Percentiles rank a stretch among this genome's conserved stretches.
Conservation (phyloP, 169 alveolate genomes). For the Cryptosporidium muris region DNA sequence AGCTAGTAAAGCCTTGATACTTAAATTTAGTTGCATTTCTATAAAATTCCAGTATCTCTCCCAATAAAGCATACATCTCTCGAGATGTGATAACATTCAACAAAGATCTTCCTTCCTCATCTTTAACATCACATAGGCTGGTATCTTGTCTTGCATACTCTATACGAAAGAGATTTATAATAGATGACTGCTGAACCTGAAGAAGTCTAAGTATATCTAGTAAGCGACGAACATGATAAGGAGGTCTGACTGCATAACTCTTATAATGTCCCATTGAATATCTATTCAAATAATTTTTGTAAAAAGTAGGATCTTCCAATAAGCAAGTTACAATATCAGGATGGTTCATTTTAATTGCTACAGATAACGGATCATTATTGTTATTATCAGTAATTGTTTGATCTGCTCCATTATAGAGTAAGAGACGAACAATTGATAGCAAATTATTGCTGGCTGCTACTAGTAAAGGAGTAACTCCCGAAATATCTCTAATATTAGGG, state of each 20-base stretch:
- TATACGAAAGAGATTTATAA: slow-evolving; percentile 14
- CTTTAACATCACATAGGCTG: slow-evolving; percentile 49
- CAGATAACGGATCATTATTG: slow-evolving; percentile 53
- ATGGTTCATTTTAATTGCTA: slow-evolving; percentile 32
- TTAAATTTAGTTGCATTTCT: slow-evolving; percentile 44
- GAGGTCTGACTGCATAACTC: slow-evolving; percentile 24
- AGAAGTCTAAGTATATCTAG: slow-evolving; percentile 41
- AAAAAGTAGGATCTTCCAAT: slow-evolving; percentile 30
- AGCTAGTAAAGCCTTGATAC: slow-evolving; percentile 65
- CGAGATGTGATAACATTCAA: slow-evolving; percentile 39
- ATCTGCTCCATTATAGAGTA: slow-evolving; percentile 43
- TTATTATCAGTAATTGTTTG: slow-evolving; percentile 33
- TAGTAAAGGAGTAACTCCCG: slow-evolving; percentile 55
- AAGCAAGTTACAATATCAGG: slow-evolving; percentile 42
- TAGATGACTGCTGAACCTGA: slow-evolving; percentile 27
- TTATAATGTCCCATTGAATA: slow-evolving; percentile 38
- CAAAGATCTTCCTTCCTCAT: slow-evolving; percentile 48
- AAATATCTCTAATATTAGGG: slow-evolving; percentile 54
- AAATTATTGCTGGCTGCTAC: slow-evolving; percentile 40
- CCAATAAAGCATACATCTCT: slow-evolving; percentile 54
- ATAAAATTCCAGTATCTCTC: slow-evolving; percentile 56
- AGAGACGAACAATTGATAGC: slow-evolving; percentile 22
- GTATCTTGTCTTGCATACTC: slow-evolving; percentile 59
- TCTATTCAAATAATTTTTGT: slow-evolving; percentile 32
- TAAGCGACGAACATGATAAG: slow-evolving; percentile 51